Evolutionary conservation across 192 early-diverging fungal species (phyloP).

Genomic region (Umbelopsis ramanniana): DNA sequence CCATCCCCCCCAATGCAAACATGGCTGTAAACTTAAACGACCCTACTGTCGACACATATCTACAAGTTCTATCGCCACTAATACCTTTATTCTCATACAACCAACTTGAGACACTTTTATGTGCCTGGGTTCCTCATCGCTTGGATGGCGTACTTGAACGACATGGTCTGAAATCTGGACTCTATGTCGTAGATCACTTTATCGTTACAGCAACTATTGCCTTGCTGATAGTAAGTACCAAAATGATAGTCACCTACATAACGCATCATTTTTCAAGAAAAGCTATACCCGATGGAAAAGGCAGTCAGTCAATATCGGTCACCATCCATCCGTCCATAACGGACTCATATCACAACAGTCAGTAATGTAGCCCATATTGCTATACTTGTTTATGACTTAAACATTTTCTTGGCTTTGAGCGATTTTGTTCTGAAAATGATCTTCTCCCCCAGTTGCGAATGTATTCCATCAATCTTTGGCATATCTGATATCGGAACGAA

Average conservation of each 20-base stretch:
- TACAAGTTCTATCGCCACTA: constrained; percentile 26
- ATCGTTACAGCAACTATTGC: constrained; percentile 32
- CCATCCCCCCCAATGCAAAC: no score
- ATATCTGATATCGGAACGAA: constrained; percentile 30
- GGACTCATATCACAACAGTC: constrained; percentile 35
- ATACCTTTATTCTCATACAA: constrained; percentile 26
- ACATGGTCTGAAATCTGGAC: constrained; percentile 28
- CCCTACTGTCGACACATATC: not conserved
- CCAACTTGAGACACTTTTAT: constrained; percentile 35
- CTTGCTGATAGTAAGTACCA: constrained; percentile 25
- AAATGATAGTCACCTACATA: constrained; percentile 20
- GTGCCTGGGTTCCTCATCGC: constrained; percentile 33
- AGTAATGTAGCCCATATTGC: constrained; percentile 1
- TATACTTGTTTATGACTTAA: not conserved
- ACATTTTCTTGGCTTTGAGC: not conserved
- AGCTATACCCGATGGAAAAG: not conserved
- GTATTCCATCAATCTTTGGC: constrained; percentile 35
- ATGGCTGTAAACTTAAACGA: not conserved
- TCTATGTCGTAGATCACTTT: constrained; percentile 41
- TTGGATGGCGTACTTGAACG: constrained; percentile 18
- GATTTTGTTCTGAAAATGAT: no score
- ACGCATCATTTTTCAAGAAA: not conserved
- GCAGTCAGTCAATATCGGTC: constrained; percentile 26
- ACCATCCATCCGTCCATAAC: constrained; percentile 27
- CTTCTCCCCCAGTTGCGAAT: constrained; percentile 26